Base-by-base conservation (phyloP, 768 basidiomycete genomes). In the Ephemerocybe angulata region DNA sequence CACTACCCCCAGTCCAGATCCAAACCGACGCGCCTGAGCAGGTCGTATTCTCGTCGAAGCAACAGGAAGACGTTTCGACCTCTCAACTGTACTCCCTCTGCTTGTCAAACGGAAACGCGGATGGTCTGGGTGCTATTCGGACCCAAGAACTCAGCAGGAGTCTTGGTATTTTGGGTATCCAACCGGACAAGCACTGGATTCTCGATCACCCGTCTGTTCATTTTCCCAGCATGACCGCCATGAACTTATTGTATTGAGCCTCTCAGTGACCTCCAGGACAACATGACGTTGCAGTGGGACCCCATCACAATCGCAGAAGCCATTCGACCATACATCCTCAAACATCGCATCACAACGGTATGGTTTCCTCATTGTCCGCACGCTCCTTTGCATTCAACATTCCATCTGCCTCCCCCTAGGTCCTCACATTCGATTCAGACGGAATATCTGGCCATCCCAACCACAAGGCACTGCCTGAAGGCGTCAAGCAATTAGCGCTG, bases 361-460 rank as follows among this genome's bases (percentile, higher is more conserved):
- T 27, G 80, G 70, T 21, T 40, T 42, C 10, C 21, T 15, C 19
- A 12, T 19, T 1, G 31, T 21, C 15, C 30, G 25, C 4, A 25
- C 17, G 15, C 15, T 33, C 4, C 17, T 43, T 27, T 52, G 12
- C n/a, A 12, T n/a, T n/a, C n/a, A n/a, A n/a, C n/a, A n/a, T n/a
- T n/a, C n/a, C n/a, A n/a, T n/a, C n/a, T n/a, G n/a, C n/a, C 4
- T 17, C 7, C 25, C n/a, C 47, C 35, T 52, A 95, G 92, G 84
- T 96, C 44, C 73, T 97, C 46, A 95, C 93, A 0, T 97, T 96
- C 64, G 94, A 97, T 67, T 55, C 71, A 0, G 60, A 62, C 2
- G 94, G 93, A 2, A 73, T 96, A 13, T 91, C 93, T n/a, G 75
- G 73, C 3, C 94, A 96, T 64, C 90, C 90, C 2, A 97, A 97